Conservation (phyloP, 148 eudicot species). For the Rheum nobile region DNA sequence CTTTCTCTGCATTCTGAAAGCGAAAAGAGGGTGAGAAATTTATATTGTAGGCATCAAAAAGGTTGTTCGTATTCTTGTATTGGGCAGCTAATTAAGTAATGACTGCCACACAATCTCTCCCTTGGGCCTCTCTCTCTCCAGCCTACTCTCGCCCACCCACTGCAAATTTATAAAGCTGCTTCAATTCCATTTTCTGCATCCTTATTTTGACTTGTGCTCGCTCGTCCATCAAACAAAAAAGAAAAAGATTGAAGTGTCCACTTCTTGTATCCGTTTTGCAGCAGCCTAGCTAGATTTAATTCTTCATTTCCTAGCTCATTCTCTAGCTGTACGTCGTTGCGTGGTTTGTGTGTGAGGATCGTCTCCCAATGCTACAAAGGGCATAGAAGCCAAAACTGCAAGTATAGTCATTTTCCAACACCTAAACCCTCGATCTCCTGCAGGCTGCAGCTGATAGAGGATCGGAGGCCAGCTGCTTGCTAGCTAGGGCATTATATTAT, state of each 20-base stretch:
- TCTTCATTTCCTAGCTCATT: no score
- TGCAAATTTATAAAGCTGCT: neutral
- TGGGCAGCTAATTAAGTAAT: neutral
- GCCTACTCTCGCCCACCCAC: neutral
- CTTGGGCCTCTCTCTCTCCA: slow-evolving; percentile 1
- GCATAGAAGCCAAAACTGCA: no score
- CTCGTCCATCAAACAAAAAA: neutral
- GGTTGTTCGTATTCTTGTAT: neutral
- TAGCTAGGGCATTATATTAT: no score
- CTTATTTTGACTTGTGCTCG: neutral
- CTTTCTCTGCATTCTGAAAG: neutral
- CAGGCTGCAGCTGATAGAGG: no score
- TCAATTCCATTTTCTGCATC: neutral
- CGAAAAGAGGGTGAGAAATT: neutral
- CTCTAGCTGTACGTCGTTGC: no score
- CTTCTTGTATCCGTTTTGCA: slow-evolving; percentile 30
- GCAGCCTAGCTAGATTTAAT: no score
- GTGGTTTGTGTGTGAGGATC: no score
- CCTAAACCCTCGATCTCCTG: no score
- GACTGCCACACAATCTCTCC: neutral
- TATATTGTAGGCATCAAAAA: neutral
- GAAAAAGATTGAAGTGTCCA: slow-evolving; percentile 39
- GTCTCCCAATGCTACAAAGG: no score
- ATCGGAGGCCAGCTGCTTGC: no score
- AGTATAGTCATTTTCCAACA: slow-evolving; percentile 63